These are phyloP conservation scores for Hortiboletus campestris DNA, from an alignment of 768 basidiomycete species.

Conservation along the genomic window DNA sequence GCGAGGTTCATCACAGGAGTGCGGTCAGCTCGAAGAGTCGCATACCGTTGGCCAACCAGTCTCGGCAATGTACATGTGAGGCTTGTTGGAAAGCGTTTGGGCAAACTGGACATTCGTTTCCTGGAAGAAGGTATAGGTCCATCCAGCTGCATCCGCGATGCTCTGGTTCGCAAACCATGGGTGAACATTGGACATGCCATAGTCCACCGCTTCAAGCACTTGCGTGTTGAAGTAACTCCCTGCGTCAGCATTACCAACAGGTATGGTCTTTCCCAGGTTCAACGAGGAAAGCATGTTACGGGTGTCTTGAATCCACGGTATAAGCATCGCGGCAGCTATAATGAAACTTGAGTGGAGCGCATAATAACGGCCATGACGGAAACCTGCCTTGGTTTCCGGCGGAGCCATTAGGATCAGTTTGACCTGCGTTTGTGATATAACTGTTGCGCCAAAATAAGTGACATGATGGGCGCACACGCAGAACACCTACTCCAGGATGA, in stretches of 20 bases:
- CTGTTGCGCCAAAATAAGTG: conserved; percentile 35
- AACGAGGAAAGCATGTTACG: conserved; percentile 51
- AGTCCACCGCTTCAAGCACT: conserved; percentile 64
- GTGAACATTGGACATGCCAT: conserved; percentile 88
- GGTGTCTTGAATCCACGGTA: conserved; percentile 67
- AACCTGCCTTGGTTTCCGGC: conserved; percentile 45
- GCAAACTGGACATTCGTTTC: conserved; percentile 61
- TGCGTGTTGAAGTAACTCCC: conserved; percentile 78
- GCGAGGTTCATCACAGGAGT: background rate
- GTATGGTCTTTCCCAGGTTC: conserved; percentile 57
- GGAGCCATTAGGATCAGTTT: conserved; percentile 52
- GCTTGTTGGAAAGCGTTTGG: conserved; percentile 58
- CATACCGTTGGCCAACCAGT: conserved; percentile 83
- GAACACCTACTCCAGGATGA: conserved; percentile 65
- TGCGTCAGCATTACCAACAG: conserved; percentile 82
- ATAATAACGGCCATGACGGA: background rate
- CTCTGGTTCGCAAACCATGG: conserved; percentile 89
- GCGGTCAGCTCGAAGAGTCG: background rate
- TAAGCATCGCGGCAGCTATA: conserved; percentile 59
- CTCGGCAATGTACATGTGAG: conserved; percentile 89
- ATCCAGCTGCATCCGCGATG: conserved; percentile 64
- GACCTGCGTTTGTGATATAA: conserved; percentile 53
- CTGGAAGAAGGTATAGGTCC: conserved; percentile 82
- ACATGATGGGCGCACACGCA: background rate
- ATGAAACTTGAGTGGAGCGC: background rate